Percentiles rank a stretch among this genome's conserved stretches.
Conservation (phyloP, 177 flowering plant species). For the Vitis hybrid region DNA sequence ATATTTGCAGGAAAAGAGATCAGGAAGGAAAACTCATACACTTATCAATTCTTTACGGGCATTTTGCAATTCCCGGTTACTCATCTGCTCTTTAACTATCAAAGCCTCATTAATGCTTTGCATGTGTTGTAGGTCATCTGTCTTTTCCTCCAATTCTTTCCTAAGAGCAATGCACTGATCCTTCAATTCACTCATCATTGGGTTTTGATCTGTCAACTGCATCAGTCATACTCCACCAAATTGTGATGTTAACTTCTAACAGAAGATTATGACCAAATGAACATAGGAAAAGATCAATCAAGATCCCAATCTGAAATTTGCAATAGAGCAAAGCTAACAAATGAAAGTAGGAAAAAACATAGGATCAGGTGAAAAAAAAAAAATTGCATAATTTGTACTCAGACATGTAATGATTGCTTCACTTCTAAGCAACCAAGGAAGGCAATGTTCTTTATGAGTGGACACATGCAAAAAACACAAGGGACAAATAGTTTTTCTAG, state of each 20-base stretch:
- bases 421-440: too few species aligned
- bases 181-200: not conserved
- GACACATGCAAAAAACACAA: too few species aligned
- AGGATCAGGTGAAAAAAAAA: not conserved
- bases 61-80: slow-evolving; percentile 32
- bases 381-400: not conserved
- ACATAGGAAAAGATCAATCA: not conserved
- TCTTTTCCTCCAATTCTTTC: slow-evolving; percentile 27
- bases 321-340: too few species aligned
- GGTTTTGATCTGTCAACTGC: slow-evolving; percentile 19
- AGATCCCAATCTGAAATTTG: not conserved
- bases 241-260: not conserved
- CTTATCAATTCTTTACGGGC: slow-evolving; percentile 34
- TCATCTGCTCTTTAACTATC: slow-evolving; percentile 27
- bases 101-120: slow-evolving; percentile 30
- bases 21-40: slow-evolving; percentile 13
- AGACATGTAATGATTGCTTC: too few species aligned
- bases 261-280: not conserved
- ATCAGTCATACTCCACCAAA: not conserved
- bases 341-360: too few species aligned
- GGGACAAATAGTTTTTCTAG: too few species aligned
- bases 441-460: too few species aligned
- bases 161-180: slow-evolving; percentile 18
- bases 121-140: slow-evolving; percentile 22
- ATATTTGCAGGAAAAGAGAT: not conserved